These are phyloP conservation scores for Cordyceps fumosorosea DNA, from an alignment of 2,329 filamentous ascomycete genomes.

Conservation along the genomic window DNA sequence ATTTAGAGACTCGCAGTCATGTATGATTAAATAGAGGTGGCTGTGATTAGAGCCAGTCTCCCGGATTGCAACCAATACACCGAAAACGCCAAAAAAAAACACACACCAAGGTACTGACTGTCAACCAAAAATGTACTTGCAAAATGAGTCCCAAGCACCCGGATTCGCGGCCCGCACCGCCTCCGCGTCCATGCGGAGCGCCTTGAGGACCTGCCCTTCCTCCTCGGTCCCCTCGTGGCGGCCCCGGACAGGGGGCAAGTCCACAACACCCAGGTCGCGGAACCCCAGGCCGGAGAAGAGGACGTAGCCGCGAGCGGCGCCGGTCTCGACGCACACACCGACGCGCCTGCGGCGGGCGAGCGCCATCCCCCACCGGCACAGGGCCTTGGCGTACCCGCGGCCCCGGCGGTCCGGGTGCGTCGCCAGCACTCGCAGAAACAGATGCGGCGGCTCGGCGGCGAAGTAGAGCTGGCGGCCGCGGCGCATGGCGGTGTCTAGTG, in stretches of 20 bases:
- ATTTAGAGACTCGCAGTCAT: no score
- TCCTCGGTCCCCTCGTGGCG: conserved; percentile 3
- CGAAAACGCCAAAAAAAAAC: not conserved
- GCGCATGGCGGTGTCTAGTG: conserved; percentile 1
- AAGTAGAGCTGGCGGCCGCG: conserved; percentile 5
- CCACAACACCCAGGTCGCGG: conserved; percentile 14
- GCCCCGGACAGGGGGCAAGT: conserved; percentile 1
- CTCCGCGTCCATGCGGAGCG: conserved; percentile 6
- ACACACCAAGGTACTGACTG: not conserved
- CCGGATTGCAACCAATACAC: not conserved
- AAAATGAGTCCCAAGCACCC: conserved; percentile 2
- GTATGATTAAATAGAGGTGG: no score
- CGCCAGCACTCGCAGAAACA: conserved; percentile 15
- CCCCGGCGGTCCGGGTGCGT: conserved; percentile 15
- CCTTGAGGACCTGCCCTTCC: conserved; percentile 12
- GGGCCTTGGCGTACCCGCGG: conserved; percentile 15
- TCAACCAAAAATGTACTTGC: conserved; percentile 1
- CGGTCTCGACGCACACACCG: conserved; percentile 14
- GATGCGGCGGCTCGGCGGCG: conserved; percentile 3
- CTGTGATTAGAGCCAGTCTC: not conserved
- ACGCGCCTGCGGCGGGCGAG: not conserved
- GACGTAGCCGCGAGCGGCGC: conserved; percentile 14
- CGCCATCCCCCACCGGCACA: conserved; percentile 12
- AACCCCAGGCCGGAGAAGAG: conserved; percentile 18
- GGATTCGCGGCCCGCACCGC: not conserved